Evolutionary conservation across 345 rosid genomes (phyloP).

Genomic region (Microcos paniculata): DNA sequence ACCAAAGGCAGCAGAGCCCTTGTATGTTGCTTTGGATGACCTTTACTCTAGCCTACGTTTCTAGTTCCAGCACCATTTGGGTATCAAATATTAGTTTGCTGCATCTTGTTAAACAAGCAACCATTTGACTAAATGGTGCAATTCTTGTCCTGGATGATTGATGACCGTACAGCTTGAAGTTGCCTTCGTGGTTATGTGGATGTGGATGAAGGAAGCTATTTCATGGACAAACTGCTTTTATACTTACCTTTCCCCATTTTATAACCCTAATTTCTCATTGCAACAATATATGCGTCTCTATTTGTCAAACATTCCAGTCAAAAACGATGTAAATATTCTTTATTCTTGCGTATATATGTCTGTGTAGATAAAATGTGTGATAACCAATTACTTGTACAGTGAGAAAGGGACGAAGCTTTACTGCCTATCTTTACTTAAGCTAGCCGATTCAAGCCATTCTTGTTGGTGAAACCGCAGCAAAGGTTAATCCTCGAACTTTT

Average conservation of each 20-base stretch:
- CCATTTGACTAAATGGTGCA: neutral
- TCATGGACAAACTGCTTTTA: neutral
- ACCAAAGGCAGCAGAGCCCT: slow-evolving; percentile 91
- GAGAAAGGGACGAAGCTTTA: too few relatives aligned
- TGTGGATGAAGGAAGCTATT: neutral
- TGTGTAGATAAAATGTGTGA: neutral
- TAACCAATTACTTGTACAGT: too few relatives aligned
- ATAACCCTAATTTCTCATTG: neutral
- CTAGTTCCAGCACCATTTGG: slow-evolving; percentile 11
- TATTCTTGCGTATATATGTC: neutral
- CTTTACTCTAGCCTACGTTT: slow-evolving; percentile 51
- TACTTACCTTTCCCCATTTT: neutral
- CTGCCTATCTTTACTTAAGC: too few relatives aligned
- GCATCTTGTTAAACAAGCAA: slow-evolving; percentile 4
- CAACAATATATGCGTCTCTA: neutral
- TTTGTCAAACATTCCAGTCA: neutral
- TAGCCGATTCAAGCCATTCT: too few relatives aligned
- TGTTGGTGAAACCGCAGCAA: too few relatives aligned
- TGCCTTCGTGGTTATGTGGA: neutral
- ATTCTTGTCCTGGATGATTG: neutral
- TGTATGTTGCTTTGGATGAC: slow-evolving; percentile 63
- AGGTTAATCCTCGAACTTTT: too few relatives aligned
- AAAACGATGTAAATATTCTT: slow-evolving; percentile 2
- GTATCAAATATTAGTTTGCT: neutral
- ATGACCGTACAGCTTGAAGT: neutral